A percentile compares a stretch with the other conserved stretches of the same genome.
Evolutionary conservation across 2,329 filamentous ascomycete species (phyloP).

Genomic region (Aureobasidium sp.): DNA sequence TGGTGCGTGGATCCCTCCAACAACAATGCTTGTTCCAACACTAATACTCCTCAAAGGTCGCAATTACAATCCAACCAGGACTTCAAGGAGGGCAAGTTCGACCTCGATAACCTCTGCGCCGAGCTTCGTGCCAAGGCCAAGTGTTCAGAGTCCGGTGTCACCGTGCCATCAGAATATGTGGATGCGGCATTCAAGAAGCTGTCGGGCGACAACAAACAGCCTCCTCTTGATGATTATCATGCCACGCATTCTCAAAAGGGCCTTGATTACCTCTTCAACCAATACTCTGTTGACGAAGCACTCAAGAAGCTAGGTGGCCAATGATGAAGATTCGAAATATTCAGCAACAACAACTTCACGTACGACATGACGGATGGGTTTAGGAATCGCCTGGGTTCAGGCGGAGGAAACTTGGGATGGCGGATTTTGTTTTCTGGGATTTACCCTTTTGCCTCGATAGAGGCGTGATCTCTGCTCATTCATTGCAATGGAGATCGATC

Average conservation of each 20-base stretch:
- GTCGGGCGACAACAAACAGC: constrained; percentile 28
- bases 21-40: constrained; percentile 13
- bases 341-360: neutral
- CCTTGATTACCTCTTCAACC: constrained; percentile 22
- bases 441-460: neutral
- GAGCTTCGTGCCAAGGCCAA: constrained; percentile 94
- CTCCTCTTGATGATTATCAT: constrained; percentile 9
- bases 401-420: neutral
- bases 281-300: constrained; percentile 24
- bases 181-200: constrained; percentile 51
- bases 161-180: constrained; percentile 84
- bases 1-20: constrained; percentile 58
- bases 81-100: constrained; percentile 84
- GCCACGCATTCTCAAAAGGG: constrained; percentile 14
- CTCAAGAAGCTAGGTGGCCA: constrained; percentile 20
- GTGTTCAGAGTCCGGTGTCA: constrained; percentile 83
- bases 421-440: constrained; percentile 1
- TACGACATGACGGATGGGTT: constrained; percentile 5
- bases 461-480: neutral
- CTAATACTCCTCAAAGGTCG: constrained; percentile 61
- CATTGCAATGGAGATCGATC: neutral
- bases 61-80: constrained; percentile 79
- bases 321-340: neutral
- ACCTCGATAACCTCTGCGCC: constrained; percentile 85
- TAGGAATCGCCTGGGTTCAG: neutral